A percentile compares a stretch with the other conserved stretches of the same genome.
phyloP scores from a whole-genome alignment of 129 eudicot species.

The Logfia minima region DNA sequence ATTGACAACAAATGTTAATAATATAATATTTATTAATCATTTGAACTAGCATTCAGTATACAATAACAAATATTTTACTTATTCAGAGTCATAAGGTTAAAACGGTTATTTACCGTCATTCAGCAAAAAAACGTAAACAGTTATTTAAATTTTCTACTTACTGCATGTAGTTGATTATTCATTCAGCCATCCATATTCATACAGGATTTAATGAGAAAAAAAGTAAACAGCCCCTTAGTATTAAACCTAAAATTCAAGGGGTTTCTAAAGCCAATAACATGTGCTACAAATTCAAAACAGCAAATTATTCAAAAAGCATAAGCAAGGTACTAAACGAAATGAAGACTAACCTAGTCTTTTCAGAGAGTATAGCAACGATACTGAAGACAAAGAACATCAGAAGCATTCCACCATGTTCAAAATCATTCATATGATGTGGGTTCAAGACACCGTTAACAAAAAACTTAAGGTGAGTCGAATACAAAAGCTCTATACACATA shows the following conservation, averaged over 20 bases:
- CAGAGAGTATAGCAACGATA: slow-evolving; percentile 61
- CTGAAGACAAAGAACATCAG: slow-evolving; percentile 90
- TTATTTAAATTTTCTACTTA: no score
- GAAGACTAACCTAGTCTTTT: slow-evolving; percentile 76
- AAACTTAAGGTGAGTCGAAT: slow-evolving; percentile 79
- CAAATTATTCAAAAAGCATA: neutral
- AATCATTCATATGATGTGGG: slow-evolving; percentile 83
- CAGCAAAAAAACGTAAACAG: no score
- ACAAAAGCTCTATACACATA: slow-evolving; percentile 85
- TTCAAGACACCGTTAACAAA: slow-evolving; percentile 74
- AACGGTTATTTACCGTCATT: no score
- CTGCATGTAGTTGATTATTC: no score
- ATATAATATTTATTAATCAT: no score
- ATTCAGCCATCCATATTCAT: no score
- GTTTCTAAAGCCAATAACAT: neutral
- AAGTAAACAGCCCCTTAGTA: neutral
- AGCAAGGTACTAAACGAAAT: neutral
- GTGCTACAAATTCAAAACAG: neutral
- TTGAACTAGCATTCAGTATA: no score
- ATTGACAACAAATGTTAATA: no score
- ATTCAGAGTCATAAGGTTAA: no score
- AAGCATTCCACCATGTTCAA: slow-evolving; percentile 96
- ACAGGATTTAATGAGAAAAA: no score
- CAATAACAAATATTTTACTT: no score
- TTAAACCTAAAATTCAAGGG: neutral